A percentile compares a stretch with the other conserved stretches of the same genome.
Evolutionary conservation across 805 yeast genomes (phyloP).

Genomic region (Saccharomycopsis fodiens): DNA sequence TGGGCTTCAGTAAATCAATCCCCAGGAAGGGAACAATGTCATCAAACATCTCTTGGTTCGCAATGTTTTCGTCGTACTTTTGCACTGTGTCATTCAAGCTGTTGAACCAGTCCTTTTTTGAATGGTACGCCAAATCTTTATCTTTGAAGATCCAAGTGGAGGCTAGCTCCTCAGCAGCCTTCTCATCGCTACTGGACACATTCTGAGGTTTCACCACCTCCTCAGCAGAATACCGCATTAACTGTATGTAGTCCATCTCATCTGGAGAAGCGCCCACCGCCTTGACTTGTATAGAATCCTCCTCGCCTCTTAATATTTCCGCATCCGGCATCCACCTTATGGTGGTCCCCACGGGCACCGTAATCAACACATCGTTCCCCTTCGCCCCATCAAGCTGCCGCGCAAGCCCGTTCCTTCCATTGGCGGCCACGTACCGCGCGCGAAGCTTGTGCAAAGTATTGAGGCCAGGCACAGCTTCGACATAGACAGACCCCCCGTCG

Average conservation of each 20-base stretch:
- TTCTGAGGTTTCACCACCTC: constrained; percentile 38
- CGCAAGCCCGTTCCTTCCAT: constrained; percentile 65
- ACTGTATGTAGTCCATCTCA: constrained; percentile 39
- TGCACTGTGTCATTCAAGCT: constrained; percentile 57
- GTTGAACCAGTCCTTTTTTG: constrained; percentile 55
- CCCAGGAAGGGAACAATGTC: constrained; percentile 83
- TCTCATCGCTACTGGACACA: constrained; percentile 28
- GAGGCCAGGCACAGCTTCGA: constrained; percentile 69
- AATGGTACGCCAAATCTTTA: constrained; percentile 62
- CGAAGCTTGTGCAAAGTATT: constrained; percentile 64
- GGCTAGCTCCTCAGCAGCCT: constrained; percentile 32
- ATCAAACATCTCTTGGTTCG: constrained; percentile 46
- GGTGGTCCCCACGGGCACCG: constrained; percentile 89
- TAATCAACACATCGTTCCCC: constrained; percentile 72
- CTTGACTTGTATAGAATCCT: constrained; percentile 25
- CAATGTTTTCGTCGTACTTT: constrained; percentile 52
- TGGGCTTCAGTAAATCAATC: constrained; percentile 55
- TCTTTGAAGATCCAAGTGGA: constrained; percentile 88
- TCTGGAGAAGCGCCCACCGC: constrained; percentile 25
- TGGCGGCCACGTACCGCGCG: constrained; percentile 60
- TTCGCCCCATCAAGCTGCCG: constrained; percentile 80
- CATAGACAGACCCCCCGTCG: constrained; percentile 77
- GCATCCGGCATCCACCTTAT: constrained; percentile 83
- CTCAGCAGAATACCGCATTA: constrained; percentile 36
- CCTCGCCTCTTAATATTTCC: constrained; percentile 30